A percentile compares a stretch with the other conserved stretches of the same genome.
These are phyloP conservation scores for Flueggea neowawraea DNA, from an alignment of 441 rosid genomes.

Conservation along the genomic window DNA sequence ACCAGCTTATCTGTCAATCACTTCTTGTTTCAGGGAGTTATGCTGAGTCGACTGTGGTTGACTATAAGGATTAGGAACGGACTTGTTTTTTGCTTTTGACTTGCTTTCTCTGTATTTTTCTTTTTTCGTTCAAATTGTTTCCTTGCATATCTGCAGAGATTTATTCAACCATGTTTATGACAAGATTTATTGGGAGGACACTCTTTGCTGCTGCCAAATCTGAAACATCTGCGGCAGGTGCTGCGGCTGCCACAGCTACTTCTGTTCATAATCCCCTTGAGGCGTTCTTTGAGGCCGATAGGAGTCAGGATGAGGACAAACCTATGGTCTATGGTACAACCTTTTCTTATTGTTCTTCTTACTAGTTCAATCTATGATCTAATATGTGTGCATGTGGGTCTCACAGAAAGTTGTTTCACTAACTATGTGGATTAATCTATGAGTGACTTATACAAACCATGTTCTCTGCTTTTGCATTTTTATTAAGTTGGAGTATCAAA, in stretches of 20 bases:
- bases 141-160: too few relatives aligned
- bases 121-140: too few relatives aligned
- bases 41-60: too few relatives aligned
- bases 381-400: too few relatives aligned
- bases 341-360: neutral
- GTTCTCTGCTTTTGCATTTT: neutral
- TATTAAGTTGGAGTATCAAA: neutral
- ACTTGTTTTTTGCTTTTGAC: too few relatives aligned
- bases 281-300: conserved; percentile 77
- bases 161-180: conserved; percentile 48
- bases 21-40: too few relatives aligned
- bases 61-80: too few relatives aligned
- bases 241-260: conserved; percentile 42
- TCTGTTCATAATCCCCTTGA: conserved; percentile 61
- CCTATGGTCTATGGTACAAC: conserved; percentile 67
- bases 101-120: too few relatives aligned
- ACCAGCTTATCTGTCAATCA: too few relatives aligned
- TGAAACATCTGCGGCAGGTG: conserved; percentile 45
- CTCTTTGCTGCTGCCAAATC: conserved; percentile 58
- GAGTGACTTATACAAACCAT: neutral
- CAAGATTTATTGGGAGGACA: conserved; percentile 58
- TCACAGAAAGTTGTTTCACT: too few relatives aligned
- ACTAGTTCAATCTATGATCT: neutral
- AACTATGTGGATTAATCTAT: too few relatives aligned
- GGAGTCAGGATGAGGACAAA: conserved; percentile 64